phyloP scores from a whole-genome alignment of 805 yeast species.

The Candida patagonica region DNA sequence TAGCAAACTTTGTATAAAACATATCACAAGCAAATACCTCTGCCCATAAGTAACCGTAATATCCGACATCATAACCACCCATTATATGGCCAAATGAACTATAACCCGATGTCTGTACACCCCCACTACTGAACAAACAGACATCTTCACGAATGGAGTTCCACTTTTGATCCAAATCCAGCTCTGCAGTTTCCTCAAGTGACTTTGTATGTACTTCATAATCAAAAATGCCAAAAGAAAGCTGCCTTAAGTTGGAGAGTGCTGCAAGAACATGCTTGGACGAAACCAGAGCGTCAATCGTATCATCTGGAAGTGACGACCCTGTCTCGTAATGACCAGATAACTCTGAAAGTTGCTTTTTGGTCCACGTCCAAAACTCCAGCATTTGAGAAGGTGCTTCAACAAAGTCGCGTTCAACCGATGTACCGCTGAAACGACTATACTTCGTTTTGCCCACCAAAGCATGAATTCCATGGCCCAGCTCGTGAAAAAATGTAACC shows the following conservation, averaged over 20 bases:
- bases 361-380: constrained; percentile 83
- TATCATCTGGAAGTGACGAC: constrained; percentile 47
- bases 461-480: constrained; percentile 84
- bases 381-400: constrained; percentile 88
- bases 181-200: constrained; percentile 14
- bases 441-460: constrained; percentile 57
- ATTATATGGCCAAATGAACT: constrained; percentile 70
- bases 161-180: constrained; percentile 54
- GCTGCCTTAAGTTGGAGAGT: constrained; percentile 59
- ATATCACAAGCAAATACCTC: constrained; percentile 81
- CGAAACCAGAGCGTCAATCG: constrained; percentile 47
- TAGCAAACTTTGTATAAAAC: constrained; percentile 58
- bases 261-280: constrained; percentile 76
- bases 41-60: constrained; percentile 82
- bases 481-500: constrained; percentile 78
- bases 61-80: constrained; percentile 81
- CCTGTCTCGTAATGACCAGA: constrained; percentile 57
- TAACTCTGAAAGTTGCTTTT: constrained; percentile 44
- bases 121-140: constrained; percentile 43
- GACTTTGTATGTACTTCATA: constrained; percentile 50
- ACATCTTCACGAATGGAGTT: constrained; percentile 56
- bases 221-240: constrained; percentile 73
- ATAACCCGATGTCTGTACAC: constrained; percentile 52
- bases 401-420: constrained; percentile 77
- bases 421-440: constrained; percentile 66